Percentiles rank a stretch among this genome's conserved stretches.
Conservation (phyloP, 1,284 basidiomycete species). For the Trichosporon sp. region DNA sequence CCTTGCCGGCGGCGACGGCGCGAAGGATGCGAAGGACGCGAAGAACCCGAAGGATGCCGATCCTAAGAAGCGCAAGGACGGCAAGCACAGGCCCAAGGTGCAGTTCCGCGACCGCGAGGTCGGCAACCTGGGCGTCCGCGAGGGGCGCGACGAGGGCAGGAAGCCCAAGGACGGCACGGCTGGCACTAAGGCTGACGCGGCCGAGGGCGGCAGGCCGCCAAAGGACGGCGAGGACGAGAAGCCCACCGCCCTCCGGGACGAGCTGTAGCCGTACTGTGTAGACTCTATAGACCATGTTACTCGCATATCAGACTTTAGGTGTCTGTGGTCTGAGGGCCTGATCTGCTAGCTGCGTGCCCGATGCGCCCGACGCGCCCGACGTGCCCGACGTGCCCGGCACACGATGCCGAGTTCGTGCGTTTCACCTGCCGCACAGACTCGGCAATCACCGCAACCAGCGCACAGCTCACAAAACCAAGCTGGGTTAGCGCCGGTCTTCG, state of each 20-base stretch:
- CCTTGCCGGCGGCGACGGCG: neutral
- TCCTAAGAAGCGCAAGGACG: conserved; percentile 4
- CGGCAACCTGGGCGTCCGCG: neutral
- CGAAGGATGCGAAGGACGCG: neutral
- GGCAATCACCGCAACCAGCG: neutral
- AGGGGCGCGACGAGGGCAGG: neutral
- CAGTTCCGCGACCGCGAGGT: neutral
- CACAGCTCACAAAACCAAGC: neutral
- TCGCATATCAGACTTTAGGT: neutral
- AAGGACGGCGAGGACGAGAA: neutral
- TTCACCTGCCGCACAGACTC: neutral
- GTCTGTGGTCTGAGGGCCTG: neutral
- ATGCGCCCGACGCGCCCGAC: neutral
- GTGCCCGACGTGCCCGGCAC: neutral
- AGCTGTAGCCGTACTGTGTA: conserved; percentile 8
- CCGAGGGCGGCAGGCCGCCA: neutral
- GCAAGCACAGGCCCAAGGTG: neutral
- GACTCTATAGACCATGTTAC: neutral
- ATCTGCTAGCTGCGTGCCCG: neutral
- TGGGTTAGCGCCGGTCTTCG: neutral
- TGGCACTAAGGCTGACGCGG: neutral
- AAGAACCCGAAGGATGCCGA: neutral
- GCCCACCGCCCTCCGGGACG: neutral
- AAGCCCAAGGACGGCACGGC: neutral
- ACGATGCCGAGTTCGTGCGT: neutral